Conservation (phyloP, 495 filamentous ascomycete species). For the Platismatia glauca region DNA sequence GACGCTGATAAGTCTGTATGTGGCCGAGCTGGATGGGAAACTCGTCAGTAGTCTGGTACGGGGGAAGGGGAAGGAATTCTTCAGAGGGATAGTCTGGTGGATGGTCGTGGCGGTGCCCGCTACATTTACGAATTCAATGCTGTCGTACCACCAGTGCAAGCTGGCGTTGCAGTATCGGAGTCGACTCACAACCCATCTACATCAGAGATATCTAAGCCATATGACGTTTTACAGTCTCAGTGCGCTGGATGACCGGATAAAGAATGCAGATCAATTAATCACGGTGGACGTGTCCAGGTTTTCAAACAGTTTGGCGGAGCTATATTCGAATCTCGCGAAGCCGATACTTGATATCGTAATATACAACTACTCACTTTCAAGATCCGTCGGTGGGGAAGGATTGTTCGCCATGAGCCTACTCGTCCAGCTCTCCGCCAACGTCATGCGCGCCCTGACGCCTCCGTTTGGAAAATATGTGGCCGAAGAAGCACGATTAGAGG, state of each 20-base stretch:
- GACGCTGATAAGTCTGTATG: slow-evolving; percentile 87
- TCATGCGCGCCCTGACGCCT: slow-evolving; percentile 93
- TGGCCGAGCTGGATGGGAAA: slow-evolving; percentile 88
- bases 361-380: slow-evolving; percentile 87
- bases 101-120: slow-evolving; percentile 97
- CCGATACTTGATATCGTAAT: slow-evolving; percentile 90
- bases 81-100: slow-evolving; percentile 90
- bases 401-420: slow-evolving; percentile 88
- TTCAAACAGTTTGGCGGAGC: slow-evolving; percentile 85
- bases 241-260: slow-evolving; percentile 92
- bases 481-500: slow-evolving; percentile 87
- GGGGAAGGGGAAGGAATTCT: slow-evolving; percentile 84
- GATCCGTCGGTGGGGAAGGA: slow-evolving; percentile 89
- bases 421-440: slow-evolving; percentile 82
- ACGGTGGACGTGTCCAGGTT: slow-evolving; percentile 94
- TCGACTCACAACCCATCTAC: slow-evolving; percentile 82
- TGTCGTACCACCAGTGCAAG: slow-evolving; percentile 96
- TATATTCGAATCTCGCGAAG: slow-evolving; percentile 97
- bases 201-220: slow-evolving; percentile 84
- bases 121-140: slow-evolving; percentile 98
- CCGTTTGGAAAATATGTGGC: slow-evolving; percentile 98
- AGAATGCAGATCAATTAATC: slow-evolving; percentile 96
- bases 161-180: slow-evolving; percentile 87
- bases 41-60: slow-evolving; percentile 85
- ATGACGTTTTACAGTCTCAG: slow-evolving; percentile 98